phyloP scores from a whole-genome alignment of 1,284 basidiomycete species.

The Leccinum solheimii region DNA sequence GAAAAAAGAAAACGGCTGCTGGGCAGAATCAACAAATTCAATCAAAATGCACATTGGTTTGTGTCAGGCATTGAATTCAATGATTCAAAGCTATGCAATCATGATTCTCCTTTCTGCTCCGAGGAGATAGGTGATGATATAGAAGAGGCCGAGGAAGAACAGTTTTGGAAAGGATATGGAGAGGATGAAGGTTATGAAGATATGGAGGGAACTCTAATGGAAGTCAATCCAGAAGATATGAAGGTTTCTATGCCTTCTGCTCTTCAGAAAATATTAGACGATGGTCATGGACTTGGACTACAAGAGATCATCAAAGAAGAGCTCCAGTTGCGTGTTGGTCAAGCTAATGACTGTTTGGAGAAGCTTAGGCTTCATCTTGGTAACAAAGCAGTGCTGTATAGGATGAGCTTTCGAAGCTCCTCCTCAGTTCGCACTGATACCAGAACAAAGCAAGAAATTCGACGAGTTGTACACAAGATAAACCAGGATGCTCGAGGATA shows the following conservation, averaged over 20 bases:
- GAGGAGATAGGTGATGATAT: not conserved
- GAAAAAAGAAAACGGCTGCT: not conserved
- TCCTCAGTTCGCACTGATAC: slow-evolving; percentile 6
- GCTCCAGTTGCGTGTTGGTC: not conserved
- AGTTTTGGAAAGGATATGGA: too few relatives aligned
- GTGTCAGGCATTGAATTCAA: not conserved
- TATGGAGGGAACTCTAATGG: too few relatives aligned
- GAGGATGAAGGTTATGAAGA: too few relatives aligned
- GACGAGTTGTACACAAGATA: slow-evolving; percentile 1
- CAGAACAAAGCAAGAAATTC: slow-evolving; percentile 10
- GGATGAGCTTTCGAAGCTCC: slow-evolving; percentile 4
- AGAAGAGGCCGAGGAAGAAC: too few relatives aligned
- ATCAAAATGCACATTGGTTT: not conserved
- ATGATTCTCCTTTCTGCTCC: not conserved
- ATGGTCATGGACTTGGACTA: not conserved
- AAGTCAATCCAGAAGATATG: too few relatives aligned
- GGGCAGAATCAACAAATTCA: slow-evolving; percentile 4
- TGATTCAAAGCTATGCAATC: not conserved
- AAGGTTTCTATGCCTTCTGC: too few relatives aligned
- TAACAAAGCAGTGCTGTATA: slow-evolving; percentile 13
- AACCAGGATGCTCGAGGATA: slow-evolving; percentile 11
- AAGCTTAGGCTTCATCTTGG: slow-evolving; percentile 11
- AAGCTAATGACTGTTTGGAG: not conserved
- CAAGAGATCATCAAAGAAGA: not conserved
- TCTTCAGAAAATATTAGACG: too few relatives aligned